Percentiles rank a stretch among this genome's conserved stretches.
phyloP scores from a whole-genome alignment of 2,329 filamentous ascomycete genomes.

The Penicillium fuscoglaucum region DNA sequence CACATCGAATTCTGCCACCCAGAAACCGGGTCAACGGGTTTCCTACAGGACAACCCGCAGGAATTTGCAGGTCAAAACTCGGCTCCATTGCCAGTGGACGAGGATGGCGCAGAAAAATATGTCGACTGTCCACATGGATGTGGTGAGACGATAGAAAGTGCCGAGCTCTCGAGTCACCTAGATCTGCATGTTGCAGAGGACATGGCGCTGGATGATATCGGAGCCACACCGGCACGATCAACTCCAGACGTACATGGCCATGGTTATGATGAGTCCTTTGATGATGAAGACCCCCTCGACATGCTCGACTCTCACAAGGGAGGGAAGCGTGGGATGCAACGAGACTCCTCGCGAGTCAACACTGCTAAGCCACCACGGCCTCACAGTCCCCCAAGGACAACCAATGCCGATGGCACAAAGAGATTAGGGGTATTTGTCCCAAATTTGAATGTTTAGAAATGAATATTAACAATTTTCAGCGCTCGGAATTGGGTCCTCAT shows the following conservation, averaged over 20 bases:
- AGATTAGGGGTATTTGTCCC: constrained; percentile 32
- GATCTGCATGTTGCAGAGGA: constrained; percentile 59
- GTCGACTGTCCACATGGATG: constrained; percentile 60
- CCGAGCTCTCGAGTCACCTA: constrained; percentile 59
- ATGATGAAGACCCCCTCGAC: constrained; percentile 14
- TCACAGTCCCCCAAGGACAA: constrained; percentile 15
- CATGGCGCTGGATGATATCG: constrained; percentile 45
- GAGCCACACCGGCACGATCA: constrained; percentile 7
- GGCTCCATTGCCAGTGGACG: constrained; percentile 8
- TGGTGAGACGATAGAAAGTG: constrained; percentile 55
- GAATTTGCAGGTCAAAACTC: not conserved
- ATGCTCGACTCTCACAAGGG: constrained; percentile 5
- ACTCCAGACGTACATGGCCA: not conserved
- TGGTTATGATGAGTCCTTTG: constrained; percentile 12
- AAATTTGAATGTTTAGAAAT: not conserved
- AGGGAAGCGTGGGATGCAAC: constrained; percentile 17
- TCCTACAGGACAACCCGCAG: constrained; percentile 17
- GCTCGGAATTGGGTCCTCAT: constrained; percentile 67
- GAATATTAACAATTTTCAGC: constrained; percentile 38
- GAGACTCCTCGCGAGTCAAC: constrained; percentile 17
- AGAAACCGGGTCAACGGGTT: constrained; percentile 36
- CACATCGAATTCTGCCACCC: constrained; percentile 50
- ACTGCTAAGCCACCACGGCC: constrained; percentile 16
- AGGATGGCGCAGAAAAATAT: constrained; percentile 39
- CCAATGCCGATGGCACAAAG: constrained; percentile 25